Percentiles rank a stretch among this genome's conserved stretches.
Evolutionary conservation across 2,329 filamentous ascomycete genomes (phyloP).

Genomic region (Aquanectria penicillioides): DNA sequence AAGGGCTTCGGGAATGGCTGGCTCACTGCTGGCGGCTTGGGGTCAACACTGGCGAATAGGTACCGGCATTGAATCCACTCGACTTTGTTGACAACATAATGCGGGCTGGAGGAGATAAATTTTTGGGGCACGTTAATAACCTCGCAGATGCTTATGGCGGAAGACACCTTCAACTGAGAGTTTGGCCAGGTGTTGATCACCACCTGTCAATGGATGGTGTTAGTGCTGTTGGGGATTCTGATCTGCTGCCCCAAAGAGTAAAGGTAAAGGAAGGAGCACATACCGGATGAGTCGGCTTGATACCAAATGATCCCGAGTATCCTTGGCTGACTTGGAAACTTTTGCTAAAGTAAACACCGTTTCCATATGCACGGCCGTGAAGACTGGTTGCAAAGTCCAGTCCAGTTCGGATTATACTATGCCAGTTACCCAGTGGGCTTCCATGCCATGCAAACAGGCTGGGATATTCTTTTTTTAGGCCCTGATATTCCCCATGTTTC

Average conservation of each 20-base stretch:
- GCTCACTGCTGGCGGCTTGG: slow-evolving; percentile 8
- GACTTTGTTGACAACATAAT: slow-evolving; percentile 77
- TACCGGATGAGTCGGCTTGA: too few species aligned
- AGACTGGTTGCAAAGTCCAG: slow-evolving; percentile 72
- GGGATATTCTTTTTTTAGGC: slow-evolving; percentile 58
- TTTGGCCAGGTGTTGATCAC: slow-evolving; percentile 65
- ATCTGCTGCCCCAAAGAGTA: too few species aligned
- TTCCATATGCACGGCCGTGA: slow-evolving; percentile 77
- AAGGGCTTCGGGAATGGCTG: slow-evolving; percentile 24
- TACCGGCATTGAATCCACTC: slow-evolving; percentile 95
- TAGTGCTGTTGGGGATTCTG: not conserved
- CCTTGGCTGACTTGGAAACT: slow-evolving; percentile 23
- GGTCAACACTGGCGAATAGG: slow-evolving; percentile 65
- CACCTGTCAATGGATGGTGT: not conserved
- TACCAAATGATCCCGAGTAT: slow-evolving; percentile 16
- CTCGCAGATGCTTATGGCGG: slow-evolving; percentile 81
- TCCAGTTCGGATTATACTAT: slow-evolving; percentile 86
- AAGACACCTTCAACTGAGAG: slow-evolving; percentile 68
- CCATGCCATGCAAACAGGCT: slow-evolving; percentile 92
- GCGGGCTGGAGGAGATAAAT: slow-evolving; percentile 66
- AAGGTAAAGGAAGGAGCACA: too few species aligned
- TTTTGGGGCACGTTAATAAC: slow-evolving; percentile 77
- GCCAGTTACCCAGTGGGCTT: slow-evolving; percentile 82
- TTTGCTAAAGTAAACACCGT: slow-evolving; percentile 84
- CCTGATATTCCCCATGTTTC: slow-evolving; percentile 43